These are phyloP conservation scores for Raddia distichophylla DNA, from an alignment of 176 grass and related monocot species.

Conservation along the genomic window DNA sequence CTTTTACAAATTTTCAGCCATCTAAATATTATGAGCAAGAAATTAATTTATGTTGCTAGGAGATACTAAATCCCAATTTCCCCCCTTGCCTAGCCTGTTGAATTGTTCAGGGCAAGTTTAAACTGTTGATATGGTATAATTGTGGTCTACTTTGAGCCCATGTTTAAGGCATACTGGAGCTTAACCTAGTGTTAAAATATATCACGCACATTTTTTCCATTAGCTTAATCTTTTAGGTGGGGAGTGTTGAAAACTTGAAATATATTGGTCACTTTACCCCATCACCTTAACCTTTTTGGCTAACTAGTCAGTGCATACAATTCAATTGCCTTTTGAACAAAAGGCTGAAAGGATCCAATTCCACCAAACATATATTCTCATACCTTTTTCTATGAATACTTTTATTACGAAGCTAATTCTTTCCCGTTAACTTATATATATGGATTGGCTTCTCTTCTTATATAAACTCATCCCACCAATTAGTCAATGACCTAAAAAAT, in stretches of 20 bases:
- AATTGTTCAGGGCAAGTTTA: not conserved
- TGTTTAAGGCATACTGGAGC: too few species aligned
- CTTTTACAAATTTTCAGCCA: constrained; percentile 11
- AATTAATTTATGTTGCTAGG: constrained; percentile 14
- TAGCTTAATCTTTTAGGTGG: too few species aligned
- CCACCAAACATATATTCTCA: not conserved
- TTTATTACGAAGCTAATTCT: not conserved
- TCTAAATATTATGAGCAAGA: not conserved
- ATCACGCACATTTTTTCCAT: too few species aligned
- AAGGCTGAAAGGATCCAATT: not conserved
- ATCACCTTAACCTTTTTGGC: too few species aligned
- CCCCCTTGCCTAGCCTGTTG: not conserved
- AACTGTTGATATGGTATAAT: not conserved
- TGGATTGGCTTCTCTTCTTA: not conserved
- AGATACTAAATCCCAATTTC: not conserved
- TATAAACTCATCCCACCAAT: not conserved
- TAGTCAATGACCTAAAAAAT: too few species aligned
- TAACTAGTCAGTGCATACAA: too few species aligned
- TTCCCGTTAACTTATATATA: not conserved
- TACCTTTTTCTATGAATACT: not conserved
- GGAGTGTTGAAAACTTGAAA: too few species aligned
- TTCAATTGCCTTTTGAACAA: not conserved
- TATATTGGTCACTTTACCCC: too few species aligned
- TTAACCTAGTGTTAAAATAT: too few species aligned
- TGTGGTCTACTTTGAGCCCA: too few species aligned